Base-by-base conservation (phyloP, 306 rosid species). In the Acmispon strigosus region DNA sequence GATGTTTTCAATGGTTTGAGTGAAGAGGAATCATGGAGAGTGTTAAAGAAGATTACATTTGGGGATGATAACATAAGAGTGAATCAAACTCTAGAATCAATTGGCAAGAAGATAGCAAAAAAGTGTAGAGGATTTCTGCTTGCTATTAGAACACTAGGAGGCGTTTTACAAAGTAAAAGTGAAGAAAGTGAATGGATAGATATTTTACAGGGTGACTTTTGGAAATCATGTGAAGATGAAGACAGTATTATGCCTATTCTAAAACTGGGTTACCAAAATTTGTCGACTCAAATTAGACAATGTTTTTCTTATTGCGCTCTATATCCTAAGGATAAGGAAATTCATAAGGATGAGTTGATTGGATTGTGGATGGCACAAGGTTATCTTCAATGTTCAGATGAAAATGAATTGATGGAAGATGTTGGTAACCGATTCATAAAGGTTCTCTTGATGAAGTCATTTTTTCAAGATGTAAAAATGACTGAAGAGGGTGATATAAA, bases 71-170 rank as follows among this genome's bases (percentile, higher is more conserved):
- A 17, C 32, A 41, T 1, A 17, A 7, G 3, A 1, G 61, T 67
- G n/a, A n/a, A n/a, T n/a, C n/a, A n/a, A n/a, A n/a, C n/a, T n/a
- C n/a, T n/a, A n/a, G n/a, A n/a, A n/a, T n/a, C 74, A 18, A 50
- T 22, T 5, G 74, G 74, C 8, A 43, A 20, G 42, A 14, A 54
- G 36, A 69, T 69, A 13, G 64, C 42, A 39, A 36, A 69, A 6
- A 69, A 53, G 73, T 51, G 73, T 56, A 36, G 1, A 14, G 73
- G 73, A n/a, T 9, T 36, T 67, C 73, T 61, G 12, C 45, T 56
- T 10, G 55, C 17, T 24, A 43, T 70, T 15, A 70, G 22, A 70
- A 42, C 56, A 3, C 7, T 70, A 4, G 75, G 65, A 1, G 75
- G 75, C 24, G 0, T 70, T 16, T 70, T 70, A 32, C 65, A 42